These are phyloP conservation scores for Paxillus involutus DNA, from an alignment of 768 basidiomycete species.

Conservation along the genomic window DNA sequence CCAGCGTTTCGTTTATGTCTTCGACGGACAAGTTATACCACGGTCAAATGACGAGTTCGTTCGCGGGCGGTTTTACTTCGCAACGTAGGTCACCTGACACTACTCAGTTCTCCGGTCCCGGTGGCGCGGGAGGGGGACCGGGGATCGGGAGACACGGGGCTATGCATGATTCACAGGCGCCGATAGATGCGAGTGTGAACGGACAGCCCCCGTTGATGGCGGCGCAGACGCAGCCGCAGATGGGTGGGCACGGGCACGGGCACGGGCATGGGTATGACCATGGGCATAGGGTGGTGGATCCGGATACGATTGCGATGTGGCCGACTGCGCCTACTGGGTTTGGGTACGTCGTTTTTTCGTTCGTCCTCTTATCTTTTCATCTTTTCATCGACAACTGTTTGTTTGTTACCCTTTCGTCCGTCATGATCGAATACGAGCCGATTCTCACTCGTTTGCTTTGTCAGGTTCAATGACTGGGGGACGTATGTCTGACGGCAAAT, in stretches of 20 bases:
- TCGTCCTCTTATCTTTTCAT: too few relatives aligned
- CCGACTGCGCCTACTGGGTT: conserved; percentile 57
- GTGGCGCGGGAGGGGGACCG: background rate
- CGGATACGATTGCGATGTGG: conserved; percentile 62
- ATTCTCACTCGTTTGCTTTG: background rate
- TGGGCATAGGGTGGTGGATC: conserved; percentile 33
- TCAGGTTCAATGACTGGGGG: conserved; percentile 41
- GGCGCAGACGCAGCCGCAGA: background rate
- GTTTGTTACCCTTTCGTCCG: too few relatives aligned
- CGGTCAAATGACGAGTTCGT: conserved; percentile 14
- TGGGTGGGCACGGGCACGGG: background rate
- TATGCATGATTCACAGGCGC: too few relatives aligned
- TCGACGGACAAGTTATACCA: conserved; percentile 23
- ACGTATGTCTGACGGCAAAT: conserved; percentile 33
- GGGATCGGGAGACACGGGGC: background rate
- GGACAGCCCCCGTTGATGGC: background rate
- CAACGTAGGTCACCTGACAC: background rate
- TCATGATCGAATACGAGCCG: background rate
- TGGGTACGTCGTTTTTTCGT: conserved; percentile 44
- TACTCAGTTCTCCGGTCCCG: background rate
- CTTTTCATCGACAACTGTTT: too few relatives aligned
- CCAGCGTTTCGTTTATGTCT: conserved; percentile 5
- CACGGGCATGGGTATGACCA: too few relatives aligned
- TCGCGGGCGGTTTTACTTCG: background rate
- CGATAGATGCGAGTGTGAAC: background rate